Evolutionary conservation across 768 basidiomycete species (phyloP).

Genomic region (Neoboletus subvelutipes): DNA sequence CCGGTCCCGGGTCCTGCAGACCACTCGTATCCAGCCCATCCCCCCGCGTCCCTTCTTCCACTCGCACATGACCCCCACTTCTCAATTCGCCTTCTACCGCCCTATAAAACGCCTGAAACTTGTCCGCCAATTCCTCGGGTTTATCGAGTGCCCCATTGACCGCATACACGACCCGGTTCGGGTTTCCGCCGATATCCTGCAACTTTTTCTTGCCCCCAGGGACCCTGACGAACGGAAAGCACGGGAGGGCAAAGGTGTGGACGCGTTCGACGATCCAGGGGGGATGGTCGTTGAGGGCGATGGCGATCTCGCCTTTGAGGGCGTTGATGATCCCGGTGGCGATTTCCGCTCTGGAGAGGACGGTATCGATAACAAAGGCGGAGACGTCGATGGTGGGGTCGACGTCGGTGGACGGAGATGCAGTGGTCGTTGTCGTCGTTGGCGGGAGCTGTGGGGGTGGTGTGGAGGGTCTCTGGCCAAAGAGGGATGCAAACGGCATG

Average conservation of each 20-base stretch:
- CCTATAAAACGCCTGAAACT: constrained; percentile 71
- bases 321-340: constrained; percentile 52
- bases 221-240: constrained; percentile 55
- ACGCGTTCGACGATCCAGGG: constrained; percentile 64
- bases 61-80: constrained; percentile 20
- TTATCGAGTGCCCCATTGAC: constrained; percentile 43
- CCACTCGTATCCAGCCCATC: constrained; percentile 8
- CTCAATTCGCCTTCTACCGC: constrained; percentile 63
- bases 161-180: constrained; percentile 32
- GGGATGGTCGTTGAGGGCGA: constrained; percentile 42
- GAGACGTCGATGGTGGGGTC: constrained; percentile 52
- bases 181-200: constrained; percentile 30
- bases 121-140: constrained; percentile 50
- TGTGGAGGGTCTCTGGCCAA: constrained; percentile 45
- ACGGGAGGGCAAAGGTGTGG: constrained; percentile 49
- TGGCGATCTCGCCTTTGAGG: constrained; percentile 56
- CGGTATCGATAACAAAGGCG: constrained; percentile 55
- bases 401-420: constrained; percentile 30
- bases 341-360: constrained; percentile 53
- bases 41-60: constrained; percentile 6
- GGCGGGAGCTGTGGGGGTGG: constrained; percentile 31
- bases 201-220: constrained; percentile 33
- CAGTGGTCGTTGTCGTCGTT: constrained; percentile 12
- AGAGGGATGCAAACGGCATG: constrained; percentile 82
- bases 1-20: constrained; percentile 15